phyloP scores from a whole-genome alignment of 139 green algal species.

The Closterium sp. region DNA sequence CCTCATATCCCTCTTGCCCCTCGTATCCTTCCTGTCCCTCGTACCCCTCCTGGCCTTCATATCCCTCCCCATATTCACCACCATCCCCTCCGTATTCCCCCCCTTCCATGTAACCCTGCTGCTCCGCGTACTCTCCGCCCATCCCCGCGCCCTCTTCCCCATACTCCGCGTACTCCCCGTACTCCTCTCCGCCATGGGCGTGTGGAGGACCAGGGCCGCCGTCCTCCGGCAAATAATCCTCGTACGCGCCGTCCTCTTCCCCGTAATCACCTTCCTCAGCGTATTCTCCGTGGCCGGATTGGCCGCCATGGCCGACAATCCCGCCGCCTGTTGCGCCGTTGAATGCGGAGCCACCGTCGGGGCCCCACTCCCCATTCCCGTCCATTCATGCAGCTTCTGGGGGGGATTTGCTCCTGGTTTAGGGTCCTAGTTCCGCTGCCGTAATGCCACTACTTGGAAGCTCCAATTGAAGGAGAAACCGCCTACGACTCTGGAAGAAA shows the following conservation, averaged over 20 bases:
- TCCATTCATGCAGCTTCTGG: background rate
- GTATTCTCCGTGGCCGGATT: background rate
- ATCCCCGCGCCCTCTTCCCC: background rate
- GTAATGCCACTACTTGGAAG: background rate
- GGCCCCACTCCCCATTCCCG: background rate
- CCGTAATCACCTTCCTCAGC: background rate
- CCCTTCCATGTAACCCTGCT: background rate
- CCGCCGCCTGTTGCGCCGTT: background rate
- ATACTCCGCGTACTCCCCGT: background rate
- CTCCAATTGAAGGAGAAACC: background rate
- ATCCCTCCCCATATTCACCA: background rate
- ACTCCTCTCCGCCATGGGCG: background rate
- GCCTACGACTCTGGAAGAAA: background rate
- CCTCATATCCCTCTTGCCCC: too few species aligned
- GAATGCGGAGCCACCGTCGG: background rate
- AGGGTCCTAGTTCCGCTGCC: background rate
- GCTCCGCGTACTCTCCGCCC: background rate
- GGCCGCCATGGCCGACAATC: background rate
- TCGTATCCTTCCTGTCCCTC: background rate
- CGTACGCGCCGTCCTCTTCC: background rate
- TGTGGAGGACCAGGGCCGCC: background rate
- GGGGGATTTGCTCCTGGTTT: background rate
- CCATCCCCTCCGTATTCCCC: background rate
- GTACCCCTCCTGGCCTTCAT: background rate
- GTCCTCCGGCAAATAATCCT: background rate